Percentiles rank a stretch among this genome's conserved stretches.
These are phyloP conservation scores for Barbarea vulgaris DNA, from an alignment of 345 rosid species.

Conservation along the genomic window DNA sequence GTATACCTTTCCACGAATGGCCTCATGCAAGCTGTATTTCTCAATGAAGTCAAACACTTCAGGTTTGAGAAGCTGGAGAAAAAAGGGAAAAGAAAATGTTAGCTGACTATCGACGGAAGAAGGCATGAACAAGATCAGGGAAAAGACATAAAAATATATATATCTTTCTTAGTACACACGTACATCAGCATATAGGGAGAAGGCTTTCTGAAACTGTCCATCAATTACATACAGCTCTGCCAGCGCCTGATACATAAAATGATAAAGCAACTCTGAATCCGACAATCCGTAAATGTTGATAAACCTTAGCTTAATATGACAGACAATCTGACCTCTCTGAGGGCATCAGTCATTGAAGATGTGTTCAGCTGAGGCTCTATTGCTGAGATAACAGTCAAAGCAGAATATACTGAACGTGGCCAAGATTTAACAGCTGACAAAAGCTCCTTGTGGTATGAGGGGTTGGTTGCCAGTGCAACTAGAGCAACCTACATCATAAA, in stretches of 20 bases:
- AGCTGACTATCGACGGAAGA: slow-evolving; percentile 13
- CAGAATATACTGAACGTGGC: slow-evolving; percentile 84
- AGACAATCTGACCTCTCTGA: slow-evolving; percentile 70
- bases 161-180: slow-evolving; percentile 44
- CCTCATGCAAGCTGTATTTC: slow-evolving; percentile 80
- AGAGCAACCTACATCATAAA: slow-evolving; percentile 77
- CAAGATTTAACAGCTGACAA: slow-evolving; percentile 90
- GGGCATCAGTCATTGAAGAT: slow-evolving; percentile 92
- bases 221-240: slow-evolving; percentile 89
- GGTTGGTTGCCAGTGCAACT: slow-evolving; percentile 95
- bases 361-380: slow-evolving; percentile 96
- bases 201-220: slow-evolving; percentile 90
- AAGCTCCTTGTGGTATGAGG: slow-evolving; percentile 78
- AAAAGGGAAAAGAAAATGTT: slow-evolving; percentile 17
- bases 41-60: slow-evolving; percentile 84
- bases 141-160: not conserved
- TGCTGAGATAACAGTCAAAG: slow-evolving; percentile 91
- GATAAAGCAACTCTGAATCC: slow-evolving; percentile 27
- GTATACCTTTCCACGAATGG: slow-evolving; percentile 88
- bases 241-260: slow-evolving; percentile 59
- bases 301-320: slow-evolving; percentile 32
- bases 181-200: slow-evolving; percentile 95
- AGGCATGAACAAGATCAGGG: slow-evolving; percentile 14
- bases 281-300: not conserved
- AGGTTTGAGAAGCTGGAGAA: slow-evolving; percentile 91